phyloP scores from a whole-genome alignment of 2,329 filamentous ascomycete species.

The Scedosporium dehoogii region DNA sequence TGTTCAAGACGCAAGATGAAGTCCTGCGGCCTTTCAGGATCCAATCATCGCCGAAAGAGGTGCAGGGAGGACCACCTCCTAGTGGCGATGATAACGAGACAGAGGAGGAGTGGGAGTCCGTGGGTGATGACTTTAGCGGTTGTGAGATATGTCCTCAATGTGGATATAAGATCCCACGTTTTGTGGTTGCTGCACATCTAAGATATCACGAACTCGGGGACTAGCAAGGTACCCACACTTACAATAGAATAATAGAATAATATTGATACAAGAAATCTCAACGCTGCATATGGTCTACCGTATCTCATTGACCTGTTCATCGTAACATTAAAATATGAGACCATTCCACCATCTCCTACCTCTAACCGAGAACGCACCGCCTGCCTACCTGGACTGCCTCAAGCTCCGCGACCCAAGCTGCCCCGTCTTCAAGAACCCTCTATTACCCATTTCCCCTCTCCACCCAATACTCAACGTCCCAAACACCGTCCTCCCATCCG shows the following conservation, averaged over 20 bases:
- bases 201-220: slow-evolving; percentile 35
- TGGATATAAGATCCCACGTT: slow-evolving; percentile 42
- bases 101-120: slow-evolving; percentile 15
- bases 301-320: background rate
- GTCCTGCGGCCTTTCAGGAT: slow-evolving; percentile 56
- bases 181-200: slow-evolving; percentile 48
- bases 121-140: slow-evolving; percentile 13
- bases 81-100: slow-evolving; percentile 16
- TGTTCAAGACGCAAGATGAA: slow-evolving; percentile 71
- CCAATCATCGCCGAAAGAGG: slow-evolving; percentile 11
- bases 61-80: slow-evolving; percentile 17
- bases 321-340: background rate
- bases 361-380: no score
- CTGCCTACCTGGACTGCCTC: slow-evolving; percentile 2
- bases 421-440: slow-evolving; percentile 78
- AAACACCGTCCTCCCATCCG: slow-evolving; percentile 54
- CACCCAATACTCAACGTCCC: slow-evolving; percentile 81
- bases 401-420: slow-evolving; percentile 51
- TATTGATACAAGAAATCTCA: background rate
- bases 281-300: background rate
- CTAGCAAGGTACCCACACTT: background rate
- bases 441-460: slow-evolving; percentile 82
- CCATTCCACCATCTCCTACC: background rate
- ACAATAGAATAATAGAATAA: background rate
- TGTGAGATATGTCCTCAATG: slow-evolving; percentile 34